A percentile compares a stretch with the other conserved stretches of the same genome.
Conservation (phyloP, 441 rosid genomes). For the Daphne laureola region DNA sequence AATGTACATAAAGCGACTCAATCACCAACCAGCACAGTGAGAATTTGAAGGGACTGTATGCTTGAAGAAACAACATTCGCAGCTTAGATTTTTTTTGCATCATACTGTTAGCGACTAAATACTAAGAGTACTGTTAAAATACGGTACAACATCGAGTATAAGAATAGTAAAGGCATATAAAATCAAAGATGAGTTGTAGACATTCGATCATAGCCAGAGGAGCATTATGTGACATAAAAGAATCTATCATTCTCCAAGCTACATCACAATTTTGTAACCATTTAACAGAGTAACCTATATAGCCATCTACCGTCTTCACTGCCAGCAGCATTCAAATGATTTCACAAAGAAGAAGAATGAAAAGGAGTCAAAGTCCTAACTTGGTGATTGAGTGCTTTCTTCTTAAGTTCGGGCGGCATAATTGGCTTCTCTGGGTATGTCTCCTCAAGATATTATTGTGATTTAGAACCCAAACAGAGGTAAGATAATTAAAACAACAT, state of each 20-base stretch:
- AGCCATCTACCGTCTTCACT: background rate
- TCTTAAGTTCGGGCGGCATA: constrained; percentile 52
- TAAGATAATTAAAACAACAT: too few species aligned
- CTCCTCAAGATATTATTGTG: constrained; percentile 65
- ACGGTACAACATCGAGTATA: background rate
- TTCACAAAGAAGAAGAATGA: background rate
- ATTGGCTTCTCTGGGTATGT: constrained; percentile 65
- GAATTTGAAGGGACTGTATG: constrained; percentile 78
- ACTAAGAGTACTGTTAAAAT: background rate
- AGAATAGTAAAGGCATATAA: background rate
- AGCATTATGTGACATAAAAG: too few species aligned
- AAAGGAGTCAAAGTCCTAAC: constrained; percentile 19
- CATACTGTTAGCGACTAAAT: background rate
- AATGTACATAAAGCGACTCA: constrained; percentile 4
- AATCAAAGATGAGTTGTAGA: background rate
- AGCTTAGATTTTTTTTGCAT: constrained; percentile 29
- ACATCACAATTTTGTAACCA: too few species aligned
- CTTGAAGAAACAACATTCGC: constrained; percentile 61
- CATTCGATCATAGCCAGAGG: background rate
- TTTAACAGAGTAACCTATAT: background rate
- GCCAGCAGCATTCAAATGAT: background rate
- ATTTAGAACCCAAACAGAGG: background rate
- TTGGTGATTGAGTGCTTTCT: constrained; percentile 62
- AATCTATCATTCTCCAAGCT: too few species aligned
- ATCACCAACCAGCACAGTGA: constrained; percentile 38